Evolutionary conservation across 2,329 filamentous ascomycete genomes (phyloP), one percentile per base, ranked within the genome.

Genomic region (Geosmithia putterillii): DNA sequence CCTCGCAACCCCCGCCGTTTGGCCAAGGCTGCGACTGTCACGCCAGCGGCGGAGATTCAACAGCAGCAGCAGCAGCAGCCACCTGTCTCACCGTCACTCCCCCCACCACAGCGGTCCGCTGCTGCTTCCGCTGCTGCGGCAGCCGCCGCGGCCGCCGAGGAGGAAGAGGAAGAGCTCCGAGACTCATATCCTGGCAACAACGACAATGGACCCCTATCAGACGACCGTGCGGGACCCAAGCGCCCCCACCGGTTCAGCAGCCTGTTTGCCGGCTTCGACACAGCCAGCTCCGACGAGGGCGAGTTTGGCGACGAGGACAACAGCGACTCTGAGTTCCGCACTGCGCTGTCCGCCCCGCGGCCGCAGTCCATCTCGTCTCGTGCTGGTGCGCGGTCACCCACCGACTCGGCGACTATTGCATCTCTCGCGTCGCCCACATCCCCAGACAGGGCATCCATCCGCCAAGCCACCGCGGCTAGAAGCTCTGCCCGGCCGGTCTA

Each of bases 241-340:
- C 74, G 81, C 15, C 83, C 85, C 1, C 80, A 84, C 54, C 74
- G 86, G 44, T 81, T 86, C 41, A 90, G 84, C 61, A 92, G 85
- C 56, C 67, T 94, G n/a, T 92, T 92, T 60, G 84, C 86, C 25
- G 86, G 86, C 0, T 92, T 94, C 51, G 85, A 90, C 40, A 77
- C 76, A 12, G 71, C 69, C 38, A 86, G 79, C 53, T 81, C 81
- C 7, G 80, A 80, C 38, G 81, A 85, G 44, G 67, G 57, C 3
- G 77, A 82, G 22, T 80, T 80, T 57, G 66, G 61, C 23, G 76
- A 81, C 46, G 66, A 59, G 4, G 78, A 83, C 41, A 48, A 75
- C 47, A 82, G 76, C 52, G 83, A 86, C 51, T 72, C 74, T 2
- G 82, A 86, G 51, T 84, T 73, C 57, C 69, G 73, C 45, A 84